Evolutionary conservation across 2,329 filamentous ascomycete species (phyloP), one percentile per base, ranked within the genome.

Genomic region (Diplodia seriata): DNA sequence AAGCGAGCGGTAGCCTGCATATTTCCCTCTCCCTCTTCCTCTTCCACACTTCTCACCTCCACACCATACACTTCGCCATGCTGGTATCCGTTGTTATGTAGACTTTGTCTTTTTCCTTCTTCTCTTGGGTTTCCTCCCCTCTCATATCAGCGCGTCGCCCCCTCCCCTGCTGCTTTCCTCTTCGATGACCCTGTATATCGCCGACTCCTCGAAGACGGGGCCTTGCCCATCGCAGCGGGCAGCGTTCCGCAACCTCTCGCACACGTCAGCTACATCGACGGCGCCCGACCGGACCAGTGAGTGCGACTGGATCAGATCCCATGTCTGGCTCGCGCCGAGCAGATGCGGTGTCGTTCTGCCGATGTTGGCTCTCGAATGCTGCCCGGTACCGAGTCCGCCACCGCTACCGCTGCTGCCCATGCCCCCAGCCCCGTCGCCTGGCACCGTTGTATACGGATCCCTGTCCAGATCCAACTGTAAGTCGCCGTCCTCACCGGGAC

Each of bases 271-370:
- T 14, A 97, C 88, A 77, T 98, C 92, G 31, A 97, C 89, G 23
- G 92, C 82, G 0, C 93, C 93, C 56, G 86, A 85, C 76, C 89
- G 87, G 77, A 91, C 96, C 9, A 93, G 80, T 7, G 91, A 88
- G 78, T 97, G 92, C 65, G 83, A 85, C 74, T 96, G 91, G 69
- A 98, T 95, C 66, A 93, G 83, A 74, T 97, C 94, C 94, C 94
- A 98, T 0, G 93, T 90, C 2, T 92, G 91, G 20, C 89, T 89
- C 0, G 90, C 90, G 47, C 90, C 90, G 7, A 95, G 83, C 15
- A 96, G 23, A 33, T 61, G 51, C 11, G 29, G 40, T 26, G 38
- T 59, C 56, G 26, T 8, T 11, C 57, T 33, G 57, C 43, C 65
- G 15, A 33, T 11, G 51, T 81, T 51, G 40, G 29, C 81, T n/a